phyloP scores from a whole-genome alignment of 352 stramenopile species.

The Globisporangium echinulatum region DNA sequence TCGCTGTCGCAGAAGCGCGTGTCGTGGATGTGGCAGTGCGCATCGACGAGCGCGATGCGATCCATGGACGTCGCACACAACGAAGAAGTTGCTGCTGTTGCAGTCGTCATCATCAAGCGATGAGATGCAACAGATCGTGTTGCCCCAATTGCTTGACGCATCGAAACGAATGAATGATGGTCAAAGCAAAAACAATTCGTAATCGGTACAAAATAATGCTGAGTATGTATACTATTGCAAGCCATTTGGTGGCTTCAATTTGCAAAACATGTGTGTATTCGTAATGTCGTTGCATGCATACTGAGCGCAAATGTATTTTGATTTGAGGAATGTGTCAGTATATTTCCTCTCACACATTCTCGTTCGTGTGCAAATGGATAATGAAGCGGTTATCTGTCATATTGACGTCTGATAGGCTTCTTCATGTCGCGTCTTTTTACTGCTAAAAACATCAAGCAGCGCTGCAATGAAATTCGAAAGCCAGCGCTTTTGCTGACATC shows the following conservation, averaged over 20 bases:
- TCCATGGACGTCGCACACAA: slow-evolving; percentile 9
- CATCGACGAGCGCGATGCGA: slow-evolving; percentile 29
- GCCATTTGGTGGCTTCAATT: too few species aligned
- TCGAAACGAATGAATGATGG: too few species aligned
- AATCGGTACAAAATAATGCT: too few species aligned
- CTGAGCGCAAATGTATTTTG: not conserved
- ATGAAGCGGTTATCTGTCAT: too few species aligned
- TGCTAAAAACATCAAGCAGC: not conserved
- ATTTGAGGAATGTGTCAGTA: not conserved
- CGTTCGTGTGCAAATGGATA: not conserved
- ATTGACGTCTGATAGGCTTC: not conserved
- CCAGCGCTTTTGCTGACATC: too few species aligned
- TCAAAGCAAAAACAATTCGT: too few species aligned
- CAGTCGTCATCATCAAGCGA: not conserved
- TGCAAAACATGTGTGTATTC: too few species aligned
- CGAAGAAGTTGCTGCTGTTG: not conserved
- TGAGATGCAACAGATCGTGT: too few species aligned
- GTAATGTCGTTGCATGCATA: not conserved
- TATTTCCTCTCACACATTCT: not conserved
- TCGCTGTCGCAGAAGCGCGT: slow-evolving; percentile 15
- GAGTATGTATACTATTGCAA: too few species aligned
- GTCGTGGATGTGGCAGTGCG: slow-evolving; percentile 75
- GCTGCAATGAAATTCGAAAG: not conserved
- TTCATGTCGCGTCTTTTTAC: not conserved
- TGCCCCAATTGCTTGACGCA: too few species aligned